phyloP scores from a whole-genome alignment of 208 protist species.

The Trichomonas vaginalis region DNA sequence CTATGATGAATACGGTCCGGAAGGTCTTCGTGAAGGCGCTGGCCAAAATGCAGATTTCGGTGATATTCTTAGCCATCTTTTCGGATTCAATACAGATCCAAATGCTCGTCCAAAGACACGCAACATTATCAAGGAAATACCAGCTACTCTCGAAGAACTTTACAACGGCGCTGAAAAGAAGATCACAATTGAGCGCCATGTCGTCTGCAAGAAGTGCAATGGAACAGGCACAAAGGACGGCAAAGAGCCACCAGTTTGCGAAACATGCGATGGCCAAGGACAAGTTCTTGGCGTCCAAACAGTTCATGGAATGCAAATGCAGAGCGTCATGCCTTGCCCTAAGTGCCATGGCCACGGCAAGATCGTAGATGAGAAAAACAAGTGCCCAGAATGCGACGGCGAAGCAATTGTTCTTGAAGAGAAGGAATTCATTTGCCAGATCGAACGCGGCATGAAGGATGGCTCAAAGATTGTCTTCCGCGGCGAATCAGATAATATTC shows the following conservation, averaged over 20 bases:
- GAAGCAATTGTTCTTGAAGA: neutral
- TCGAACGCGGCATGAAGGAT: neutral
- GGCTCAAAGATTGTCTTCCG: neutral
- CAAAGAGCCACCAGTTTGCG: neutral
- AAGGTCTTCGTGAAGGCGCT: neutral
- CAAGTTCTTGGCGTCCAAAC: neutral
- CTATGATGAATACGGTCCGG: neutral
- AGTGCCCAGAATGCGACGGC: neutral
- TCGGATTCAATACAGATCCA: neutral
- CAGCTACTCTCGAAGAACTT: neutral
- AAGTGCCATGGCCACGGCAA: neutral
- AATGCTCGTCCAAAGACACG: neutral
- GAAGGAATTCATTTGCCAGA: neutral
- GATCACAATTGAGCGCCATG: neutral
- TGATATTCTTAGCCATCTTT: neutral
- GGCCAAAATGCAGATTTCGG: neutral
- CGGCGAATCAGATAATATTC: neutral
- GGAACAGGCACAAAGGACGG: neutral
- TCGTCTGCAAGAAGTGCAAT: neutral
- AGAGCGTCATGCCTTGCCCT: neutral
- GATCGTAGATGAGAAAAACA: neutral
- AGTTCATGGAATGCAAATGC: neutral
- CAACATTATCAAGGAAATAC: neutral
- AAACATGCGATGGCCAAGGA: neutral
- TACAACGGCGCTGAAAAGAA: slow-evolving; percentile 17